These are phyloP conservation scores for Misopates orontium DNA, from an alignment of 257 asterid genomes.

Conservation along the genomic window DNA sequence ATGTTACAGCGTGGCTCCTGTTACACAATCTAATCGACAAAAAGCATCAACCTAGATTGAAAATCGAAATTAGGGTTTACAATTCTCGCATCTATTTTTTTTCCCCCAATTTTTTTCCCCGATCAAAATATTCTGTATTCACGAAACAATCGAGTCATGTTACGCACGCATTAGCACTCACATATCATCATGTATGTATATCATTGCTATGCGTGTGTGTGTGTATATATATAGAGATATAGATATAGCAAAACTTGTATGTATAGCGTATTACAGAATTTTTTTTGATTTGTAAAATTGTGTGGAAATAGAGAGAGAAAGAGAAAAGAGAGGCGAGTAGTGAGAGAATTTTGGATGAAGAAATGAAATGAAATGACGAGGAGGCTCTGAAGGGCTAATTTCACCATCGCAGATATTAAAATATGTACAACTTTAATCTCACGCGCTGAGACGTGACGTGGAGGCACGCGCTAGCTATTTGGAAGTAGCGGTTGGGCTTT, in stretches of 20 bases:
- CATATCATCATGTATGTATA: conserved; percentile 23
- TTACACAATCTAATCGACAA: conserved; percentile 38
- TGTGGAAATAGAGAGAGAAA: conserved; percentile 22
- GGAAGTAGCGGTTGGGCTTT: background rate
- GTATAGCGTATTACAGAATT: conserved; percentile 19
- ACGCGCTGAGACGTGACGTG: conserved; percentile 13
- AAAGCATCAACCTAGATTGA: conserved; percentile 37
- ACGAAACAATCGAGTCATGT: background rate
- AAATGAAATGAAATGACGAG: no score
- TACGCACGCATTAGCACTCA: no score
- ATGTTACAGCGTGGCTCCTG: conserved; percentile 26
- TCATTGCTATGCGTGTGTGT: background rate
- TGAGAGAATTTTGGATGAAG: conserved; percentile 31
- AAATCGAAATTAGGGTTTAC: conserved; percentile 33
- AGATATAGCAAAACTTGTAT: conserved; percentile 19
- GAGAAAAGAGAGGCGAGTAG: conserved; percentile 21
- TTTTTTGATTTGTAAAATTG: conserved; percentile 17
- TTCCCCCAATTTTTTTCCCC: no score
- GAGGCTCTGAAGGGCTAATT: no score
- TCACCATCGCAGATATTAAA: no score
- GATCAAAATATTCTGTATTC: conserved; percentile 33
- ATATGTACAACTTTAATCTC: background rate
- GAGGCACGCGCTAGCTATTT: conserved; percentile 13
- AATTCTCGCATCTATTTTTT: conserved; percentile 23
- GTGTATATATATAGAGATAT: conserved; percentile 10